Evolutionary conservation across 345 rosid genomes (phyloP).

Genomic region (Limnanthes douglasii): DNA sequence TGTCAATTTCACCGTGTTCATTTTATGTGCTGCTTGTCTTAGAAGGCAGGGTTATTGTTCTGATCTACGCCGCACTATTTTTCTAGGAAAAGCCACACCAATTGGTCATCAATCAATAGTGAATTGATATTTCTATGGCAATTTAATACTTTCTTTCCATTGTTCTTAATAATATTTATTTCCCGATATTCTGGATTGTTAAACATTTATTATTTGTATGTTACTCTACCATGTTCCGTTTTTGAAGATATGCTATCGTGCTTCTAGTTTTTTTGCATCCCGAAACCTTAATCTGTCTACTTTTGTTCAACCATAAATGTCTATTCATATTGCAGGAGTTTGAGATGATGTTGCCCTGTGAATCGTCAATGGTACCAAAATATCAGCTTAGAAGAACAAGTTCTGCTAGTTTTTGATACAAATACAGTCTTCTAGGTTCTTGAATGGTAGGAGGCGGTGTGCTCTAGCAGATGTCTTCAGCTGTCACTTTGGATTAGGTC

Average conservation of each 20-base stretch:
- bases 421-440: too few relatives aligned
- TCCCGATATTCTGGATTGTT: too few relatives aligned
- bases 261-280: neutral
- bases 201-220: neutral
- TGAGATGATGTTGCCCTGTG: conserved; percentile 15
- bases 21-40: neutral
- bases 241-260: neutral
- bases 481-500: too few relatives aligned
- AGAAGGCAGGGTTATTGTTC: neutral
- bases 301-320: neutral
- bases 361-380: conserved; percentile 10
- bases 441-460: too few relatives aligned
- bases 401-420: conserved; percentile 31
- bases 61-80: neutral
- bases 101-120: too few relatives aligned
- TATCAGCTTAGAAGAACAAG: conserved; percentile 44
- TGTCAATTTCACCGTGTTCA: neutral
- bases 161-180: neutral
- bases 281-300: neutral
- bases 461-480: too few relatives aligned
- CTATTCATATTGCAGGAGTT: conserved; percentile 24
- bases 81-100: too few relatives aligned
- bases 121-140: neutral
- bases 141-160: neutral
- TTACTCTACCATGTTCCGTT: neutral